Conservation (phyloP, 495 filamentous ascomycete genomes). For the Lentithecium fluviatile region DNA sequence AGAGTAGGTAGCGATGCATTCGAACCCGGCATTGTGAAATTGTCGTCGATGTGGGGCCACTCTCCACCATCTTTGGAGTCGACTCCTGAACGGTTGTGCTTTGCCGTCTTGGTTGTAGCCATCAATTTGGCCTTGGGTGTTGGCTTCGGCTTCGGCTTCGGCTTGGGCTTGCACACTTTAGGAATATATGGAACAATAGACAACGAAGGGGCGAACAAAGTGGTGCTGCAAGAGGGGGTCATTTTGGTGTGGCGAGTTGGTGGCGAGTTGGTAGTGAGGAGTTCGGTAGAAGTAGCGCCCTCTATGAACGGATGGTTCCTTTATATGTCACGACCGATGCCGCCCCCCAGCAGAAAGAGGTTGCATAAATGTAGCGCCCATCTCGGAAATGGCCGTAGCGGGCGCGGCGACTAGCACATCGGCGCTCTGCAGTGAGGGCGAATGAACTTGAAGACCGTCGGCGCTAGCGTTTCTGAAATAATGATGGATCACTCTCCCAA, state of each 20-base stretch:
- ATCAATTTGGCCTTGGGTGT: slow-evolving; percentile 11
- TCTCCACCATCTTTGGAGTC: slow-evolving; percentile 7
- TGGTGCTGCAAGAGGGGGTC: slow-evolving; percentile 11
- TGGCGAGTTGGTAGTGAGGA: background rate
- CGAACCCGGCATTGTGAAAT: slow-evolving; percentile 9
- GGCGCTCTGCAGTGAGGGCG: too few species aligned
- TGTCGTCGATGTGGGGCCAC: slow-evolving; percentile 5
- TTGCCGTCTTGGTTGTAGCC: slow-evolving; percentile 10
- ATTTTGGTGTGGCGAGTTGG: slow-evolving; percentile 9
- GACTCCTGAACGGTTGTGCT: slow-evolving; percentile 12
- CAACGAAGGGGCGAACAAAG: slow-evolving; percentile 13
- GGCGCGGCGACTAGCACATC: background rate
- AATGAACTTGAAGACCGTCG: slow-evolving; percentile 5
- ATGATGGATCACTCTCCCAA: slow-evolving; percentile 6
- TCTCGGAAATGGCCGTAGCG: slow-evolving; percentile 4
- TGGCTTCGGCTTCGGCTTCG: too few species aligned
- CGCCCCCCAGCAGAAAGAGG: background rate
- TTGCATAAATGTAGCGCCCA: slow-evolving; percentile 8
- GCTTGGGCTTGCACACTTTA: too few species aligned
- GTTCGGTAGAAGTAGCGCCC: slow-evolving; percentile 8
- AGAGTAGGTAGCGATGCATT: slow-evolving; percentile 8
- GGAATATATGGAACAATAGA: slow-evolving; percentile 14
- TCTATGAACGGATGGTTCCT: slow-evolving; percentile 2
- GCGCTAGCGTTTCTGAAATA: slow-evolving; percentile 6
- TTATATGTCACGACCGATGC: slow-evolving; percentile 10